Base-by-base conservation (phyloP, 345 rosid genomes). In the Boechera stricta region DNA sequence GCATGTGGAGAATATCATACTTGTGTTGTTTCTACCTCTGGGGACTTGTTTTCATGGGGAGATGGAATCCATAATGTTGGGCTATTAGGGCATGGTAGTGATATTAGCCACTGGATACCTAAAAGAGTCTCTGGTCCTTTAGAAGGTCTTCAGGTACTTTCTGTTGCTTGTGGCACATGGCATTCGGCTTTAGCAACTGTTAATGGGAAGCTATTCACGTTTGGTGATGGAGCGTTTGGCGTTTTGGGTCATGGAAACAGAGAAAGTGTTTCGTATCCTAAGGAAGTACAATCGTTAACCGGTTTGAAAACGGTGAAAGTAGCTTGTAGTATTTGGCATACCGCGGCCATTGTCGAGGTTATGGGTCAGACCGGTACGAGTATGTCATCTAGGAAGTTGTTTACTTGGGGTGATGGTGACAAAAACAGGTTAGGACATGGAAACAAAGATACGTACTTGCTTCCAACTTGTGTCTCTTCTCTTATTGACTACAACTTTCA, bases 401-500 rank as follows among this genome's bases (percentile, higher is more conserved):
- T 95, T 82, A 90, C 98, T 29, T 95, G 99, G 99, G 99, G 99
- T 24, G 98, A 90, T 79, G 99, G 99, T 16, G 96, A 91, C 41
- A 89, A 89, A 79, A 57, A 94, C 69, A 90, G 97, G 33, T 83
- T 95, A 77, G 99, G 99, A 1, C 99, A 95, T 71, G 98, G 96
- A 55, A 92, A 72, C 81, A 91, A 89, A 85, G 99, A 92, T 15
- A 84, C 89, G 64, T 88, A 89, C 65, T 79, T 95, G 72, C 85
- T 91, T 77, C 99, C 99, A 7, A 90, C 91, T 53, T 87, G 97
- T 59, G 89, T 95, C 74, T 87, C 98, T 38, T 77, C 97, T 38
- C 94, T 92, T 74, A 87, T 87, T 33, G 99, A 95, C 78, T 95
- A 95, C 85, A 95, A 88, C 67, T 95, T 95, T 78, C 88, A 88